Evolutionary conservation across 345 rosid species (phyloP), one percentile per base, ranked within the genome.

Genomic region (Corchorus capsularis): DNA sequence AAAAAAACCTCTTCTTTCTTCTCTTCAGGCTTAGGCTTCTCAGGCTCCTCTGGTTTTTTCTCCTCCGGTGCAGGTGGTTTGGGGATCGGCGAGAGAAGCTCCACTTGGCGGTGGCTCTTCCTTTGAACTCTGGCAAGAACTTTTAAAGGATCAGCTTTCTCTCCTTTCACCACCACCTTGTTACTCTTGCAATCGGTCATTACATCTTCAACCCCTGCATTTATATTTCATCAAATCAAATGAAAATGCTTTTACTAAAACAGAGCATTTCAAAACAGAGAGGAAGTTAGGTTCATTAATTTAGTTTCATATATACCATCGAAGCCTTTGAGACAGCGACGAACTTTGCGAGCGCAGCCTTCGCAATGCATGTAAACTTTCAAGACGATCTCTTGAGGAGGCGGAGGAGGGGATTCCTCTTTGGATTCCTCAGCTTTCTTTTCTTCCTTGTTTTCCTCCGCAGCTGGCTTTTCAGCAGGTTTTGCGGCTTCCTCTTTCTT

Each of bases 291-390:
- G n/a, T 22, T 15, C 14, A 46, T 11, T 27, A 27, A 27, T 3
- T 11, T 1, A 52, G 39, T 49, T 50, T 7, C 5, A 3, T 11
- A 43, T 46, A 47, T 59, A 93, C 99, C 98, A 64, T 89, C 90
- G 66, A 93, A 95, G 69, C 96, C 93, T 73, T 78, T 90, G 55
- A 95, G 94, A 63, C 94, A 83, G 50, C 87, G 79, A 60, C 88
- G 96, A 63, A 95, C 88, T 81, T 93, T 95, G 35, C 93, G 91
- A 47, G 99, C 98, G 71, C 99, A 95, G 39, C 98, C 99, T 85
- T 95, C 98, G 72, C 99, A 95, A 86, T 95, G 99, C 98, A 95
- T 95, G 91, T 82, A 92, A 12, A 92, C 96, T 77, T 82, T 88
- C 45, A 95, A 85, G 6, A 95, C 79, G 19, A 95, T 89, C 77